Conservation (phyloP, 202 grass and related monocot genomes). For the Zizania palustris region DNA sequence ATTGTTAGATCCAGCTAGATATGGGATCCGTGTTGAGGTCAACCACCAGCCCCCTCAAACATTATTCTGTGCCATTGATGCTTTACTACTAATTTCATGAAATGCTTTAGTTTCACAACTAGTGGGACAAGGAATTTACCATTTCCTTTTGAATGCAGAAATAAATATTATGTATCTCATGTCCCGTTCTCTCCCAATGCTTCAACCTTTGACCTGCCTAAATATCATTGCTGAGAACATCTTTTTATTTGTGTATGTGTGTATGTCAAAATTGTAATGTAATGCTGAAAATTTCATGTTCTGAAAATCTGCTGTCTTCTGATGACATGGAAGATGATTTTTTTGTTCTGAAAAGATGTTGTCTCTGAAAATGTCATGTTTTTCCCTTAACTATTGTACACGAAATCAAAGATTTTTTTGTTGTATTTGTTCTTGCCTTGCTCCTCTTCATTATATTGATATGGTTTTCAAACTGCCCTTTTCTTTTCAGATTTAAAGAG, state of each 20-base stretch:
- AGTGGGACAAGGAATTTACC: background rate
- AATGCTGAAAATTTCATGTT: background rate
- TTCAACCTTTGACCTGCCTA: background rate
- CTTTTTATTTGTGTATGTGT: background rate
- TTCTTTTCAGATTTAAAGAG: slow-evolving; percentile 89
- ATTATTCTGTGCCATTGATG: background rate
- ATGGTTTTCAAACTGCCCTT: slow-evolving; percentile 18
- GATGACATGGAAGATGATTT: slow-evolving; percentile 82
- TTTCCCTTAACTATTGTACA: background rate
- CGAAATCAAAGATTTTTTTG: slow-evolving; percentile 11
- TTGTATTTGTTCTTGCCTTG: slow-evolving; percentile 24
- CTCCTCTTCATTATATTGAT: slow-evolving; percentile 30
- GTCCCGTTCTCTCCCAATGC: background rate
- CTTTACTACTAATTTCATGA: background rate
- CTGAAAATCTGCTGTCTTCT: slow-evolving; percentile 20
- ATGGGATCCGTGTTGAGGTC: background rate
- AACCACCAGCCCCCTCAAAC: background rate
- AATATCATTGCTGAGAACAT: background rate
- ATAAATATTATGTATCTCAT: background rate
- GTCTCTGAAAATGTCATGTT: too few relatives aligned
- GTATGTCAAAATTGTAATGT: background rate
- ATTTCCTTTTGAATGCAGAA: background rate
- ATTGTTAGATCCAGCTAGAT: background rate
- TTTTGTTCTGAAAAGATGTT: too few relatives aligned
- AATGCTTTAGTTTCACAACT: too few relatives aligned